Base-by-base conservation (phyloP, 192 early-diverging fungal genomes). In the Coemansia sp. region DNA sequence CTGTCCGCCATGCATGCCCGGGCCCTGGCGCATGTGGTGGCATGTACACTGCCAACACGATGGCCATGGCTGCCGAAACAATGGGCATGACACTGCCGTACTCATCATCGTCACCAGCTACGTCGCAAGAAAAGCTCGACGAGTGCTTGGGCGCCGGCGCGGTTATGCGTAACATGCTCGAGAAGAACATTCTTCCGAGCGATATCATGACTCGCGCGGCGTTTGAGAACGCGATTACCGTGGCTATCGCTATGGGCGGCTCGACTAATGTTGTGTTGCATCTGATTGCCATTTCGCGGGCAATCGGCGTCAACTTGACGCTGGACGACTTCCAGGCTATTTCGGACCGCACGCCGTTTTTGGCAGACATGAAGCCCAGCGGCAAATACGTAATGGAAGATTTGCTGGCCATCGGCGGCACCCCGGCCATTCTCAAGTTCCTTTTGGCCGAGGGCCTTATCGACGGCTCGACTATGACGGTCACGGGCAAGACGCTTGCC, bases 301-400 rank as follows among this genome's bases (percentile, higher is more conserved):
- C 93, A 19, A 86, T 93, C 45, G 90, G 87, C 54, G 85, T 99
- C 61, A 75, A 85, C 11, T 84, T 99, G 62, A 92, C 87, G 12
- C 82, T 99, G 60, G 91, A 94, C 60, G 97, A 99, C 61, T 98
- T 98, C 91, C 97, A 99, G 78, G 78, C 67, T 53, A 85, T 95
- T 74, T 93, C 90, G 70, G 89, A 96, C 76, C 82, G 85, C 65
- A 90, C 89, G 38, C 97, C 97, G 37, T 89, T 99, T 79, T 86
- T 99, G 83, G 97, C 97, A 22, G 94, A 99, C 84, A 81, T 99
- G 67, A 98, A 98, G 83, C 97, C 97, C 59, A 91, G 91, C 82
- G 97, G 97, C 64, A 92, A 95, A 74, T 98, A 94, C 71, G 96
- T 99, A 12, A 97, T 99, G 92, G 97, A 93, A 70, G 96, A 99